phyloP scores from a whole-genome alignment of 2,329 filamentous ascomycete species.

The Aspergillus carbonarius region DNA sequence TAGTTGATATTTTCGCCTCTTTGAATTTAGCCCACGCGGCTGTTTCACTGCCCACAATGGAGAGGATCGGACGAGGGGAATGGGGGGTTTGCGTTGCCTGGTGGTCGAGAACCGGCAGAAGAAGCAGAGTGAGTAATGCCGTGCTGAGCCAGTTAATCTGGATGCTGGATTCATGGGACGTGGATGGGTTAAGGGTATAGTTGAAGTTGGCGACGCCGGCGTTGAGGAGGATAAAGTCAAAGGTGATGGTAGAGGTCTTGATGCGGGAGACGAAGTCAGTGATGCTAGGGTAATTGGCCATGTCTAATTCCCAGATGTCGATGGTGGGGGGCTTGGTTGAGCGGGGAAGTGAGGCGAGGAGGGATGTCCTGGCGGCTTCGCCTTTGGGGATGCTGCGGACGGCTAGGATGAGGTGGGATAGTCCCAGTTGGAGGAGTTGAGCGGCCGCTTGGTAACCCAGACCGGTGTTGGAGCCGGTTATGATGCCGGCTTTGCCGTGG shows the following conservation, averaged over 20 bases:
- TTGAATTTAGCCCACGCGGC: slow-evolving; percentile 22
- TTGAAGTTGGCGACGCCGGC: slow-evolving; percentile 31
- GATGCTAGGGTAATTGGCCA: background rate
- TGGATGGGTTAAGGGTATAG: slow-evolving; percentile 11
- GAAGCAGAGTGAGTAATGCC: slow-evolving; percentile 21
- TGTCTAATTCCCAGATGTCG: slow-evolving; percentile 1
- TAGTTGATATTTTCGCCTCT: slow-evolving; percentile 13
- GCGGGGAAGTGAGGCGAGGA: slow-evolving; percentile 41
- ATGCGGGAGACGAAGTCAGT: background rate
- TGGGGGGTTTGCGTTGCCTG: slow-evolving; percentile 13
- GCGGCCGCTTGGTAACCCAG: slow-evolving; percentile 49
- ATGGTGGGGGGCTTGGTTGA: slow-evolving; percentile 3
- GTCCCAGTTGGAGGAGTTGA: slow-evolving; percentile 43
- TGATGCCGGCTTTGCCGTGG: slow-evolving; percentile 43
- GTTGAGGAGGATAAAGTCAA: slow-evolving; percentile 36
- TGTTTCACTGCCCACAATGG: slow-evolving; percentile 24
- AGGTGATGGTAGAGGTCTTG: background rate
- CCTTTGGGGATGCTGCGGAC: slow-evolving; percentile 46
- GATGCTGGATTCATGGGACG: slow-evolving; percentile 24
- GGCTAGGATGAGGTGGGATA: slow-evolving; percentile 47
- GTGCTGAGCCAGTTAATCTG: slow-evolving; percentile 31
- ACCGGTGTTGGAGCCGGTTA: slow-evolving; percentile 51
- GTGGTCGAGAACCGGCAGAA: slow-evolving; percentile 14
- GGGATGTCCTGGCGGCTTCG: slow-evolving; percentile 43
- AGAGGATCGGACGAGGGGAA: slow-evolving; percentile 16